Conservation (phyloP, 352 stramenopile species). For the Pythium angustatum region DNA sequence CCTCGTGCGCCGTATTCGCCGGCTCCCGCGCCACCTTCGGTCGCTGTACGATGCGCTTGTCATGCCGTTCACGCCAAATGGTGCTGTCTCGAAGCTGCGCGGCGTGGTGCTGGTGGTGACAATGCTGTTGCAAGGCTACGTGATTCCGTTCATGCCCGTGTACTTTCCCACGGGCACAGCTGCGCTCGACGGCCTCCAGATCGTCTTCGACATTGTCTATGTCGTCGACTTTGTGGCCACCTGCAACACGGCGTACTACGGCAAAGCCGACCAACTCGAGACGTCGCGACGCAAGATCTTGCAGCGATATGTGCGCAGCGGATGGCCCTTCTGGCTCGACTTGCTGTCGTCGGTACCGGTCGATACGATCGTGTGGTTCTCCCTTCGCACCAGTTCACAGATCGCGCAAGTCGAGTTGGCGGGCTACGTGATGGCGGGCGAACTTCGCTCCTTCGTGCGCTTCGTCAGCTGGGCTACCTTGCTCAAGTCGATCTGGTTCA, state of each 20-base stretch:
- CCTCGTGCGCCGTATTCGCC: slow-evolving; percentile 4
- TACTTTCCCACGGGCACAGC: slow-evolving; percentile 21
- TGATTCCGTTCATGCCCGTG: slow-evolving; percentile 23
- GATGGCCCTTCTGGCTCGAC: slow-evolving; percentile 27
- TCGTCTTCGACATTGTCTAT: slow-evolving; percentile 24
- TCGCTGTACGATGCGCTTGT: not conserved
- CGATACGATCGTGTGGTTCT: slow-evolving; percentile 22
- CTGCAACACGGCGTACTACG: slow-evolving; percentile 29
- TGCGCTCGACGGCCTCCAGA: slow-evolving; percentile 4
- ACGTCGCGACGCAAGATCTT: slow-evolving; percentile 23
- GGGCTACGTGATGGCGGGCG: slow-evolving; percentile 5
- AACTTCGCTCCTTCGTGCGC: slow-evolving; percentile 16
- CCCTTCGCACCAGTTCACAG: not conserved
- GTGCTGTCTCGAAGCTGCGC: slow-evolving; percentile 18
- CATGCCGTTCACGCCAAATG: slow-evolving; percentile 19
- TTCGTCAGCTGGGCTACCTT: slow-evolving; percentile 28
- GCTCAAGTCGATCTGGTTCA: slow-evolving; percentile 24
- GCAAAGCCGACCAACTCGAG: slow-evolving; percentile 23
- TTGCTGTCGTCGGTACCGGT: slow-evolving; percentile 24
- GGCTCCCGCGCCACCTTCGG: not conserved
- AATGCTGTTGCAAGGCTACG: slow-evolving; percentile 23
- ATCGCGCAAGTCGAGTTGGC: slow-evolving; percentile 8
- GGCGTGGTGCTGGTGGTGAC: slow-evolving; percentile 9
- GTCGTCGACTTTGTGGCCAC: slow-evolving; percentile 23
- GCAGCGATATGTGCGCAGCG: slow-evolving; percentile 10